Percentiles rank a stretch among this genome's conserved stretches.
phyloP scores from a whole-genome alignment of 2,329 filamentous ascomycete species.

The Aschersonia sp. region DNA sequence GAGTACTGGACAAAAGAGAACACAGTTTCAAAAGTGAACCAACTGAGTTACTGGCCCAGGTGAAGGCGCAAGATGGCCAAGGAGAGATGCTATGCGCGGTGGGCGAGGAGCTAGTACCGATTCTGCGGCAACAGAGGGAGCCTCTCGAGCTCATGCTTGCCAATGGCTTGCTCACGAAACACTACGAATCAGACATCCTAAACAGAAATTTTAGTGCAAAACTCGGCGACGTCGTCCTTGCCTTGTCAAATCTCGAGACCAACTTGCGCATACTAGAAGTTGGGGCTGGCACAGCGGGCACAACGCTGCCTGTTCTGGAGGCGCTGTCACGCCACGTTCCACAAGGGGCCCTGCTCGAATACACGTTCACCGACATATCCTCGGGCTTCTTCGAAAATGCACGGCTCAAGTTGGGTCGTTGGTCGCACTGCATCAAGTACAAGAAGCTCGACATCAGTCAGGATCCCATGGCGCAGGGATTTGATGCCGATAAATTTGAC shows the following conservation, averaged over 20 bases:
- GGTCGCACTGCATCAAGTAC: conserved; percentile 10
- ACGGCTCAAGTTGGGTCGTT: conserved; percentile 9
- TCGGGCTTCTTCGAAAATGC: conserved; percentile 24
- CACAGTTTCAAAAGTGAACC: conserved; percentile 3
- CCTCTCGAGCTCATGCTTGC: conserved; percentile 14
- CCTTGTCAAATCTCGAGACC: conserved; percentile 19
- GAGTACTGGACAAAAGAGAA: conserved; percentile 1
- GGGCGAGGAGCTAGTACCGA: conserved; percentile 9
- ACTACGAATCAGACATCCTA: conserved; percentile 3
- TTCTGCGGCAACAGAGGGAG: conserved; percentile 10
- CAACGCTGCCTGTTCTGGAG: conserved; percentile 21
- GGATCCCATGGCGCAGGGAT: conserved; percentile 15
- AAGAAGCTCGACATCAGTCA: conserved; percentile 13
- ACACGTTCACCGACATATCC: conserved; percentile 31
- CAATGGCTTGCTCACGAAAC: conserved; percentile 10
- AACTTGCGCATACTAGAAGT: conserved; percentile 24
- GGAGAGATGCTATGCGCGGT: conserved; percentile 11
- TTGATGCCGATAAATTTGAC: conserved; percentile 16
- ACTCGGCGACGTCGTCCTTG: conserved; percentile 1
- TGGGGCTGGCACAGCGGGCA: conserved; percentile 27
- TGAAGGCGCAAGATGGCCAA: conserved; percentile 4
- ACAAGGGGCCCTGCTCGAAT: conserved; percentile 14
- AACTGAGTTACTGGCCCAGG: background rate
- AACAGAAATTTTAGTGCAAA: background rate
- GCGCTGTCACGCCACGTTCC: conserved; percentile 7